Conservation (phyloP, 2,329 filamentous ascomycete genomes). For the Ophiostoma sp. region DNA sequence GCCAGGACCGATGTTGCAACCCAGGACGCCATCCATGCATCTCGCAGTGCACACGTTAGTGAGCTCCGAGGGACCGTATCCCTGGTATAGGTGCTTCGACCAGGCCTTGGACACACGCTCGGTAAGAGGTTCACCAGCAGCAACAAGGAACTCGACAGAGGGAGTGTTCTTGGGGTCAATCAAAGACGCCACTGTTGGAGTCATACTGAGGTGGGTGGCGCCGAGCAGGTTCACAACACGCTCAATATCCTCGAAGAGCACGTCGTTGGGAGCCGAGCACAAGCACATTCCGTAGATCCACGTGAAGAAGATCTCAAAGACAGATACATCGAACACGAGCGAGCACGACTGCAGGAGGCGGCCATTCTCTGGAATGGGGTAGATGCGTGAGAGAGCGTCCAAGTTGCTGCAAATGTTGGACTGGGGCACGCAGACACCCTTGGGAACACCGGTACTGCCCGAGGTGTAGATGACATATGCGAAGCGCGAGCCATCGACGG, state of each 20-base stretch:
- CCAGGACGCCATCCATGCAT: constrained; percentile 54
- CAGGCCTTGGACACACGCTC: constrained; percentile 64
- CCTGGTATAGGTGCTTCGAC: constrained; percentile 67
- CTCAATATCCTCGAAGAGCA: constrained; percentile 78
- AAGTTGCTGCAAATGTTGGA: constrained; percentile 88
- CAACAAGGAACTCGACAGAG: constrained; percentile 85
- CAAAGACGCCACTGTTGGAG: constrained; percentile 76
- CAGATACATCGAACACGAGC: constrained; percentile 89
- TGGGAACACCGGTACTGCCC: constrained; percentile 79
- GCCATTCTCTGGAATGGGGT: constrained; percentile 62
- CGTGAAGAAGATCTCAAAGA: constrained; percentile 91
- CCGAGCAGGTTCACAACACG: constrained; percentile 63
- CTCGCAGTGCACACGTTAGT: constrained; percentile 83
- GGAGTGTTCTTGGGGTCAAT: constrained; percentile 76
- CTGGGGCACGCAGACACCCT: constrained; percentile 83
- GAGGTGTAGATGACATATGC: constrained; percentile 87
- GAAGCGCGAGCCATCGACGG: constrained; percentile 40
- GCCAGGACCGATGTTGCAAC: constrained; percentile 70
- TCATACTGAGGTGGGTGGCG: constrained; percentile 89
- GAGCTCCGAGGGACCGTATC: constrained; percentile 79
- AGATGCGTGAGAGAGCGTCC: constrained; percentile 74
- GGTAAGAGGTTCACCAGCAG: constrained; percentile 81
- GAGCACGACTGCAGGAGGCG: constrained; percentile 82
- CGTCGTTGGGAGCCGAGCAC: constrained; percentile 72
- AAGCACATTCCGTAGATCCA: constrained; percentile 88